Conservation (phyloP, 371 early-diverging fungal species). For the Syncephalastrum contaminatum region DNA sequence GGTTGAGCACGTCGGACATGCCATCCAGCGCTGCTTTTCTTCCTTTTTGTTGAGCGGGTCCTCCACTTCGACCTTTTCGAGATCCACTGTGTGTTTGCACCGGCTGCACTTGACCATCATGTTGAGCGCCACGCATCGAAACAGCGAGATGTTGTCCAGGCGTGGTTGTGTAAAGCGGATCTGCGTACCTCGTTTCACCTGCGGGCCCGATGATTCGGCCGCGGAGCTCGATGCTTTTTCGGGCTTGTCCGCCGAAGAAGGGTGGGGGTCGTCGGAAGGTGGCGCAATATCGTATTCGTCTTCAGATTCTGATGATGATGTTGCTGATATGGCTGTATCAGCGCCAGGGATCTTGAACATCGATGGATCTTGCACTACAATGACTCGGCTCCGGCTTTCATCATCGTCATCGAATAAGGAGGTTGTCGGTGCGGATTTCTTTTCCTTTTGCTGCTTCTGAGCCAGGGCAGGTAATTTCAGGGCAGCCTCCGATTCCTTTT, state of each 20-base stretch:
- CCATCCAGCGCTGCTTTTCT: constrained; percentile 51
- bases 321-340: not conserved
- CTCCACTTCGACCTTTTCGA: constrained; percentile 54
- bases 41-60: constrained; percentile 13
- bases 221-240: not conserved
- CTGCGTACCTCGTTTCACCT: constrained; percentile 64
- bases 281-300: constrained; percentile 14
- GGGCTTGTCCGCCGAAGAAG: not conserved
- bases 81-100: constrained; percentile 64
- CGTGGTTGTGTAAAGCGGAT: constrained; percentile 61
- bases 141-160: constrained; percentile 62
- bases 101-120: constrained; percentile 69
- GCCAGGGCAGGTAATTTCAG: not conserved
- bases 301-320: constrained; percentile 12
- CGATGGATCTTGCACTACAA: constrained; percentile 38
- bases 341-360: constrained; percentile 12
- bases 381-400: constrained; percentile 23
- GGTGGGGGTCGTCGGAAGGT: too few species aligned
- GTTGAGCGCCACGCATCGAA: constrained; percentile 59
- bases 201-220: not conserved
- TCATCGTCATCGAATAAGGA: constrained; percentile 9
- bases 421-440: not conserved
- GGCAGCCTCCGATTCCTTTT: not conserved
- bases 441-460: not conserved
- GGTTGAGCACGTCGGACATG: constrained; percentile 70